Conservation (phyloP, 257 asterid species). For the Salvia rosmarinus region DNA sequence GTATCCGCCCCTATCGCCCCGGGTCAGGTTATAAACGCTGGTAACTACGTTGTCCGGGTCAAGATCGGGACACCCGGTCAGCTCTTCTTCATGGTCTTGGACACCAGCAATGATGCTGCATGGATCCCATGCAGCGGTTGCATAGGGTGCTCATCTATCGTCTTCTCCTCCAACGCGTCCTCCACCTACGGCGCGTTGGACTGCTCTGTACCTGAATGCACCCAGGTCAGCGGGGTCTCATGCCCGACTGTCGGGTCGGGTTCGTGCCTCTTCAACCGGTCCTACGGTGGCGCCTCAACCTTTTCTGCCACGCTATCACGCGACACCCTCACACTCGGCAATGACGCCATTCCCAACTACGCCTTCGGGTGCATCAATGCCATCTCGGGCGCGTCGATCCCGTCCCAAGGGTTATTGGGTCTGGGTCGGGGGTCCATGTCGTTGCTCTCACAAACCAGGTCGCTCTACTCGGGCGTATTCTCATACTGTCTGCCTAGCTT, state of each 20-base stretch:
- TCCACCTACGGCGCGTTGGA: conserved; percentile 57
- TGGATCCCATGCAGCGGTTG: conserved; percentile 95
- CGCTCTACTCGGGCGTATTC: conserved; percentile 72
- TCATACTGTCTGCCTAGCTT: conserved; percentile 87
- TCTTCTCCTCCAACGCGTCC: conserved; percentile 64
- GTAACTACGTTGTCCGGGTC: conserved; percentile 75
- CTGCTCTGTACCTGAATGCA: conserved; percentile 76
- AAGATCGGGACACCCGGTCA: conserved; percentile 86
- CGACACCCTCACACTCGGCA: conserved; percentile 64
- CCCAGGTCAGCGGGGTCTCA: conserved; percentile 62
- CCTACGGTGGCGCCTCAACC: conserved; percentile 77
- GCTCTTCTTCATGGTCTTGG: conserved; percentile 83
- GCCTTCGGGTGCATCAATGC: conserved; percentile 78
- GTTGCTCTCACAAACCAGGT: conserved; percentile 66
- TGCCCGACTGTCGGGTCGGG: conserved; percentile 57
- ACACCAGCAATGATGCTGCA: conserved; percentile 80
- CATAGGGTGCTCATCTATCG: conserved; percentile 59
- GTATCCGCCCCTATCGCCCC: conserved; percentile 68
- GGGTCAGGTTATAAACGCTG: conserved; percentile 63
- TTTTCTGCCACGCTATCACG: conserved; percentile 68
- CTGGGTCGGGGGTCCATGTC: conserved; percentile 89
- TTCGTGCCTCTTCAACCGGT: conserved; percentile 66
- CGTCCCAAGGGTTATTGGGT: conserved; percentile 88
- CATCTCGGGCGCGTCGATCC: conserved; percentile 61
- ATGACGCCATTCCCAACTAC: conserved; percentile 57